Percentiles rank a stretch among this genome's conserved stretches.
phyloP scores from a whole-genome alignment of 495 filamentous ascomycete species.

The Clavariopsis aquatica region DNA sequence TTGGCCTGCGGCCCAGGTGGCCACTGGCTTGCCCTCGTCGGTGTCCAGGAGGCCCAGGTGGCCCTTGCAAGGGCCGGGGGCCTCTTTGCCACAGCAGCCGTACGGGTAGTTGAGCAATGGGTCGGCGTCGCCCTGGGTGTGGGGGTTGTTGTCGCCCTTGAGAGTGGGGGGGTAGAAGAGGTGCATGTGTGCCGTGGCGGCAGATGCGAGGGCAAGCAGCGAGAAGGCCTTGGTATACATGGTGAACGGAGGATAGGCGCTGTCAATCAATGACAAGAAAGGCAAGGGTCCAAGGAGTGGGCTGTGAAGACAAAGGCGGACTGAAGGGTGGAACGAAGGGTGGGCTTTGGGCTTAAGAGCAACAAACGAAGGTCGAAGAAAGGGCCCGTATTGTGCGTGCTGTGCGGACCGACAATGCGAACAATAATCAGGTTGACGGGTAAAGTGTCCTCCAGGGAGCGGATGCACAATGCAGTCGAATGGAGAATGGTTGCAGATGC shows the following conservation, averaged over 20 bases:
- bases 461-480: neutral
- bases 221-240: constrained; percentile 22
- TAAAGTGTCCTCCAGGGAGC: constrained; percentile 1
- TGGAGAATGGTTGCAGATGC: constrained; percentile 1
- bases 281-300: too few relatives aligned
- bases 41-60: constrained; percentile 44
- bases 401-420: constrained; percentile 7
- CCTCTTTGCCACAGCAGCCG: constrained; percentile 42
- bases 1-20: constrained; percentile 42
- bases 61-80: constrained; percentile 39
- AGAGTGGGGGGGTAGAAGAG: constrained; percentile 43
- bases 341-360: neutral
- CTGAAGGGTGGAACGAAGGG: too few relatives aligned
- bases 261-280: neutral
- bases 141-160: constrained; percentile 43
- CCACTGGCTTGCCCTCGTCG: constrained; percentile 40
- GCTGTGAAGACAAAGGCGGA: too few relatives aligned
- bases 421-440: neutral
- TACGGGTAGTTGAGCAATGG: constrained; percentile 43
- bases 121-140: constrained; percentile 37
- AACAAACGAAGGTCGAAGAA: constrained; percentile 12
- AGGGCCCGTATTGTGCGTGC: constrained; percentile 5
- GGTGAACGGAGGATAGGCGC: neutral
- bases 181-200: constrained; percentile 40
- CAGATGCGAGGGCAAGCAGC: constrained; percentile 4